Conservation (phyloP, 495 filamentous ascomycete species). For the Aspergillus nanangensis region DNA sequence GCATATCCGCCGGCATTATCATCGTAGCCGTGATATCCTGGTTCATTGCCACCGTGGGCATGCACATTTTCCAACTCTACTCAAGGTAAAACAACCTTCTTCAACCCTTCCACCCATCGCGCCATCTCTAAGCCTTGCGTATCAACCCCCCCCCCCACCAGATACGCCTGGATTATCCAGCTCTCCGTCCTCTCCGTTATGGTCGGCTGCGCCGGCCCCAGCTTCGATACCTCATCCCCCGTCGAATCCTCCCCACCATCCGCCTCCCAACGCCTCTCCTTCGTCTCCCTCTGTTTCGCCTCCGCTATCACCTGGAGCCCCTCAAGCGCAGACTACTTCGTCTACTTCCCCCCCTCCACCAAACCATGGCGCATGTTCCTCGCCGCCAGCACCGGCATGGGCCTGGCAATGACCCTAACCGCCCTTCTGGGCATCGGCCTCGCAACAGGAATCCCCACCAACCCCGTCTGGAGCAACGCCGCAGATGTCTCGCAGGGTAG, state of each 20-base stretch:
- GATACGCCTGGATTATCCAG: slow-evolving; percentile 50
- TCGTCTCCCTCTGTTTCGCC: slow-evolving; percentile 56
- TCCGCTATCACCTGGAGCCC: slow-evolving; percentile 48
- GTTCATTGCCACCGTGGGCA: slow-evolving; percentile 10
- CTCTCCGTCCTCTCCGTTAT: slow-evolving; percentile 52
- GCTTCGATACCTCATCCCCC: slow-evolving; percentile 42
- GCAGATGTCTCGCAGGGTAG: slow-evolving; percentile 54
- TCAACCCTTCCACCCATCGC: not conserved
- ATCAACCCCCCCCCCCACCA: not conserved
- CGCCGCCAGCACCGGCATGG: slow-evolving; percentile 42
- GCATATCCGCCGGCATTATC: slow-evolving; percentile 26
- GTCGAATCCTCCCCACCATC: slow-evolving; percentile 26
- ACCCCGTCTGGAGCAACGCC: slow-evolving; percentile 46
- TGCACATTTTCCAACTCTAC: slow-evolving; percentile 11
- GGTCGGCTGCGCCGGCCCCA: slow-evolving; percentile 52
- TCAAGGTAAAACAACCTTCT: not conserved
- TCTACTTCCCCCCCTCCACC: slow-evolving; percentile 47
- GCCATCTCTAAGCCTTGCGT: slow-evolving; percentile 44
- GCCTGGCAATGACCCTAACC: slow-evolving; percentile 46
- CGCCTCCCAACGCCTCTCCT: slow-evolving; percentile 50
- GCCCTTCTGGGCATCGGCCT: slow-evolving; percentile 64
- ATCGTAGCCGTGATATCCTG: slow-evolving; percentile 10
- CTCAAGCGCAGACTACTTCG: slow-evolving; percentile 46
- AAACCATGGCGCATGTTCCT: slow-evolving; percentile 31
- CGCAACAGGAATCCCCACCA: slow-evolving; percentile 49